A percentile compares a stretch with the other conserved stretches of the same genome.
Conservation (phyloP, 1,284 basidiomycete species). For the Ustilago tritici region DNA sequence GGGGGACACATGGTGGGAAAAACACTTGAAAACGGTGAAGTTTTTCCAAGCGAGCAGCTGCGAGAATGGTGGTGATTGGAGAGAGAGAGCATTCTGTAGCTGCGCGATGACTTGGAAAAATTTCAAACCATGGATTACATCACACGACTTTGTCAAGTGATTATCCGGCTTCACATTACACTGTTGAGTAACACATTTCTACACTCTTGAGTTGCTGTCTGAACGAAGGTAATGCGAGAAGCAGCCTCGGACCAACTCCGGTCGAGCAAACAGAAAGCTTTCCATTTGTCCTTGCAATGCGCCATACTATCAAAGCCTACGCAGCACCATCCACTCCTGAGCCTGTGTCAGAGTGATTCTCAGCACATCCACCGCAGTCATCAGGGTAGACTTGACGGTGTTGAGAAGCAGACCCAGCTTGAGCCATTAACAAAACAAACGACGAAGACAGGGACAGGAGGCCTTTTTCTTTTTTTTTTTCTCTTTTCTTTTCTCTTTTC, state of each 20-base stretch:
- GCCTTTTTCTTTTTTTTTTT: background rate
- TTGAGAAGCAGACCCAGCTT: too few species aligned
- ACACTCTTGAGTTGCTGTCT: background rate
- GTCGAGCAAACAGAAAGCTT: conserved; percentile 1
- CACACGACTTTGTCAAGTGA: too few species aligned
- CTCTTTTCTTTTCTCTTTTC: background rate
- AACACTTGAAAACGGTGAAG: background rate
- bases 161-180: background rate
- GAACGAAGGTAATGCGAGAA: background rate
- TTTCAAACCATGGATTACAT: too few species aligned
- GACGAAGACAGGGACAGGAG: background rate
- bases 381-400: too few species aligned
- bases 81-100: too few species aligned
- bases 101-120: too few species aligned
- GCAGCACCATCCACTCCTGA: too few species aligned
- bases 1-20: background rate
- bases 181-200: background rate
- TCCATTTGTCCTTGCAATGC: background rate
- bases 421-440: background rate
- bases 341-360: too few species aligned
- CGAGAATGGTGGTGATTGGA: too few species aligned
- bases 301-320: background rate
- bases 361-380: too few species aligned
- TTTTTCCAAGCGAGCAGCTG: too few species aligned
- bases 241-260: conserved; percentile 13